Evolutionary conservation across 179 eudicot species (phyloP), one percentile per base, ranked within the genome.

Genomic region (Pouteria campechiana): DNA sequence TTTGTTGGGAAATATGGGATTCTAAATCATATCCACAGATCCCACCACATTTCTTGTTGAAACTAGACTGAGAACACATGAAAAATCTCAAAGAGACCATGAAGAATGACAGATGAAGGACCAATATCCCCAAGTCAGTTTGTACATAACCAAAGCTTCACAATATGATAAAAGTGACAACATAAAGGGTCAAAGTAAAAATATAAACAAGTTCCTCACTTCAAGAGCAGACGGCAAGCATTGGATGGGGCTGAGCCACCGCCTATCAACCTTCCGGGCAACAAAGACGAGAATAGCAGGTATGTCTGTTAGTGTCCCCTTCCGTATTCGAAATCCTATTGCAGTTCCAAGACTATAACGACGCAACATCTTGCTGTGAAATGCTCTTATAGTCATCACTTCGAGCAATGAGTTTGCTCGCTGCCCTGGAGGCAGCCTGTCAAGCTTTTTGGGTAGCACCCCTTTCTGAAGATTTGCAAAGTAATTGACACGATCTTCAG

Each of bases 261-360:
- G 89, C 71, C 85, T 89, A 72, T 89, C 89, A 56, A 89, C 97
- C 65, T 89, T 89, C 60, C 89, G 74, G 24, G 97, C 81, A 38
- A 89, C 97, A 41, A 89, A 89, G 23, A 85, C 97, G 32, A 89
- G 79, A 32, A 89, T 89, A 35, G 97, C 97, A 0, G 97, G 97
- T 65, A 57, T 81, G 18, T 85, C 81, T 23, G 95, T 89, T 78
- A 89, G 54, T 55, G 85, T 74, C 38, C 97, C 97, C 46, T 70
- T 63, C 37, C 75, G 63, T 41, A 89, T 89, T 51, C 97, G 81
- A 49, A 85, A 89, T 29, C 97, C 97, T 63, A 89, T 68, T 8
- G 97, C 97, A 18, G 97, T 89, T 20, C 97, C 97, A 50, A 89
- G 93, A 67, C 97, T 89, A 52, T 78, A 85, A 70, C 95, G 78